Evolutionary conservation across 116 monocot genomes (phyloP).

Genomic region (Trichopus zeylanicus): DNA sequence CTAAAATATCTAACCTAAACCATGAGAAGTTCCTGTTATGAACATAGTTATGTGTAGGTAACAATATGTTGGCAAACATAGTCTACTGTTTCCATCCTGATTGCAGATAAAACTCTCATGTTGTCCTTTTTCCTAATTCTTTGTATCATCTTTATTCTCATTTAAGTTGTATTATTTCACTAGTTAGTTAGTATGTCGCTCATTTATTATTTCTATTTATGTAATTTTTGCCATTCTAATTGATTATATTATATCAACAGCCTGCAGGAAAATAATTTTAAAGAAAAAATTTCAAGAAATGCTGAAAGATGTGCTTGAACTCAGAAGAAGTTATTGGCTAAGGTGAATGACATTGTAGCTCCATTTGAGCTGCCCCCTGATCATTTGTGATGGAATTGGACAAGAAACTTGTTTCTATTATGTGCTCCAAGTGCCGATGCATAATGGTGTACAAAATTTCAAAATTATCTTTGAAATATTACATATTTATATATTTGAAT

Average conservation of each 20-base stretch:
- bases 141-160: too few species aligned
- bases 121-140: too few species aligned
- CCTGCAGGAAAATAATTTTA: not conserved
- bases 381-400: constrained; percentile 34
- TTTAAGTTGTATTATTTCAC: too few species aligned
- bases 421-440: constrained; percentile 3
- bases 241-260: not conserved
- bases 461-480: too few species aligned
- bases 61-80: too few species aligned
- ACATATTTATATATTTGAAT: too few species aligned
- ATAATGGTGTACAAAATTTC: constrained; percentile 4
- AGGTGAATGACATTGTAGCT: constrained; percentile 13
- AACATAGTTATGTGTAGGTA: too few species aligned
- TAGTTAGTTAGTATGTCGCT: too few species aligned
- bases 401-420: not conserved
- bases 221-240: not conserved
- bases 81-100: too few species aligned
- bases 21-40: too few species aligned
- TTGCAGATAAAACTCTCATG: too few species aligned
- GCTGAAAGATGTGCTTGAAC: constrained; percentile 71
- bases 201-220: not conserved
- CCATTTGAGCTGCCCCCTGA: constrained; percentile 14
- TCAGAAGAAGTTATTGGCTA: constrained; percentile 20
- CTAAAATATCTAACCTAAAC: too few species aligned
- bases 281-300: constrained; percentile 39